Conservation (phyloP, 352 stramenopile genomes). For the Phytophthora idaei region DNA sequence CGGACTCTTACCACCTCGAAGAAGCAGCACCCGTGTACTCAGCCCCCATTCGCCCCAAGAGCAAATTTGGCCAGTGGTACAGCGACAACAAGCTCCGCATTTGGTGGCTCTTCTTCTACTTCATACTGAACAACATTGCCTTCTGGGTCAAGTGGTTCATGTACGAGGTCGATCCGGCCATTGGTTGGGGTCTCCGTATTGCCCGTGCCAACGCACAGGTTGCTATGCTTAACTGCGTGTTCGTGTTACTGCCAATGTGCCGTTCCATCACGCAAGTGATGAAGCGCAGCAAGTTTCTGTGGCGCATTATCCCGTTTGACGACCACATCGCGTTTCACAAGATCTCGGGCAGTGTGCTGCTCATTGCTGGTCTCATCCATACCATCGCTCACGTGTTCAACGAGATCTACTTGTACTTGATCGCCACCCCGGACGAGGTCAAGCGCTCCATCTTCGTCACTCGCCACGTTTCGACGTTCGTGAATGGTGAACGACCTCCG, state of each 20-base stretch:
- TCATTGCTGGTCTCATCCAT: slow-evolving; percentile 60
- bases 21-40: slow-evolving; percentile 36
- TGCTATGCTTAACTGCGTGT: slow-evolving; percentile 70
- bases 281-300: slow-evolving; percentile 56
- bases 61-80: slow-evolving; percentile 65
- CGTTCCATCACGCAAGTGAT: slow-evolving; percentile 68
- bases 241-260: slow-evolving; percentile 78
- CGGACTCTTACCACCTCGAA: slow-evolving; percentile 51
- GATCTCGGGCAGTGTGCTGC: slow-evolving; percentile 56
- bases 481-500: slow-evolving; percentile 44
- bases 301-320: slow-evolving; percentile 72
- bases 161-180: slow-evolving; percentile 71
- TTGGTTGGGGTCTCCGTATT: slow-evolving; percentile 67
- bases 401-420: slow-evolving; percentile 69
- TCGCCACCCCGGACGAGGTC: slow-evolving; percentile 63
- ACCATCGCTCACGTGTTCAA: slow-evolving; percentile 67
- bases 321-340: slow-evolving; percentile 80
- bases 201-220: slow-evolving; percentile 70
- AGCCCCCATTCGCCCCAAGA: slow-evolving; percentile 36
- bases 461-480: slow-evolving; percentile 49
- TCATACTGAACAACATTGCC: slow-evolving; percentile 57
- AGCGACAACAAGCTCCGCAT: slow-evolving; percentile 72
- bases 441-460: slow-evolving; percentile 58
- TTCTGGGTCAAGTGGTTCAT: slow-evolving; percentile 67
- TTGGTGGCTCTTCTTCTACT: slow-evolving; percentile 76